Percentiles rank a stretch among this genome's conserved stretches.
These are phyloP conservation scores for Fusarium gaditjirri DNA, from an alignment of 2,329 filamentous ascomycete genomes.

Conservation along the genomic window DNA sequence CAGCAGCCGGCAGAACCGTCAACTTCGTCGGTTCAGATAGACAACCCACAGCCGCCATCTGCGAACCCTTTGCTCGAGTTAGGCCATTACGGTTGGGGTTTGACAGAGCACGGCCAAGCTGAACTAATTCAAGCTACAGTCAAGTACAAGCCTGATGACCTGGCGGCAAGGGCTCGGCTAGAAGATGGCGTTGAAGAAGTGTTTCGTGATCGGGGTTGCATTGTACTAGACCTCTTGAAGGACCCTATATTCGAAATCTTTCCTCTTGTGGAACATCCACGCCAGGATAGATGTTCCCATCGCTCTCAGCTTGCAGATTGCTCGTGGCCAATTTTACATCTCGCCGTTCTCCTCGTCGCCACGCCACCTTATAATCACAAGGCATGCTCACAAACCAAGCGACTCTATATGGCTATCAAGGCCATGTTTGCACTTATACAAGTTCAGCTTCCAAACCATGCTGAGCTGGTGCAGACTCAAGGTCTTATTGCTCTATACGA, in stretches of 20 bases:
- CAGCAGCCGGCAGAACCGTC: neutral
- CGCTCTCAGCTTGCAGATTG: neutral
- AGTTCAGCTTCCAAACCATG: rapidly evolving
- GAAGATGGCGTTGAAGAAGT: rapidly evolving
- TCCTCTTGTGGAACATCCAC: too few species aligned
- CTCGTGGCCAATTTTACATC: neutral
- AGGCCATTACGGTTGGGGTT: neutral
- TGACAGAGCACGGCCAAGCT: neutral
- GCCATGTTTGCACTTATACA: neutral
- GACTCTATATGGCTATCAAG: neutral
- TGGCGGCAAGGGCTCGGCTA: neutral
- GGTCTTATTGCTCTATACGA: neutral
- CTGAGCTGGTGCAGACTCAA: neutral
- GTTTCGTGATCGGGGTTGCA: neutral
- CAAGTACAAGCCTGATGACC: neutral
- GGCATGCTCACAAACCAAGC: neutral
- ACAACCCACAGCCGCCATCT: neutral
- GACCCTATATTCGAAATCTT: neutral
- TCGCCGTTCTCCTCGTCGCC: neutral
- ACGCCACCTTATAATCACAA: neutral
- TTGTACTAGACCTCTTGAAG: neutral
- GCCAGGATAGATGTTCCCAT: rapidly evolving
- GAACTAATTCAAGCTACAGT: neutral
- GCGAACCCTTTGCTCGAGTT: neutral
- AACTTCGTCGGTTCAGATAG: too few species aligned